Evolutionary conservation across 179 eudicot species (phyloP), one percentile per base, ranked within the genome.

Genomic region (Amaranthus tricolor): DNA sequence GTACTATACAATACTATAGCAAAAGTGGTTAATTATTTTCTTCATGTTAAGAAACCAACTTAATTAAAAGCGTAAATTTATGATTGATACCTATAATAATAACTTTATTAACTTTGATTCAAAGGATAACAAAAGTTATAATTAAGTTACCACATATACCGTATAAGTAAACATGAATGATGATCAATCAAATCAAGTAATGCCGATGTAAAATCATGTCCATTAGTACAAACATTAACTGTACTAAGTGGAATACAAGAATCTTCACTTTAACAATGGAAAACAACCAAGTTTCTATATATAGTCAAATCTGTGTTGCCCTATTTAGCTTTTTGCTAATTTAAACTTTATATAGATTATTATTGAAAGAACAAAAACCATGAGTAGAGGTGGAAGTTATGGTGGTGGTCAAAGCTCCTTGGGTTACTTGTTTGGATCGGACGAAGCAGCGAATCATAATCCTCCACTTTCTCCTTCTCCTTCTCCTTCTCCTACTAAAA

Each of bases 351-450:
- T 57, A 57, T 15, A 15, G 0, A 57, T 12, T 62, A 47, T 48
- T 47, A 8, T 17, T 66, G 14, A n/a, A 51, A 17, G 13, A 68
- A 31, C 5, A 62, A 20, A 16, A 71, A 55, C 65, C 78, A 89
- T 89, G 93, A 89, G 88, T 78, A 86, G 96, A 82, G 90, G 92
- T 65, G 89, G 40, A 70, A 85, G 96, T 79, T 85, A 62, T 74
- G 96, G 93, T 21, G 93, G 96, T 67, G 93, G 96, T 13, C 89
- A 83, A 76, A 91, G 93, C 72, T 91, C 93, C 7, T 84, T 91
- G 78, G 93, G 90, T 0, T 91, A 91, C 71, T 83, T 91, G 51
- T 91, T 91, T 75, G 91, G 93, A 5, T 80, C 91, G 21, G 66
- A 44, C 54, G 83, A 51, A 13, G 83, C 85, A 62, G 59, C 74